Conservation (phyloP, 2,329 filamentous ascomycete species). For the Claviceps purpurea region DNA sequence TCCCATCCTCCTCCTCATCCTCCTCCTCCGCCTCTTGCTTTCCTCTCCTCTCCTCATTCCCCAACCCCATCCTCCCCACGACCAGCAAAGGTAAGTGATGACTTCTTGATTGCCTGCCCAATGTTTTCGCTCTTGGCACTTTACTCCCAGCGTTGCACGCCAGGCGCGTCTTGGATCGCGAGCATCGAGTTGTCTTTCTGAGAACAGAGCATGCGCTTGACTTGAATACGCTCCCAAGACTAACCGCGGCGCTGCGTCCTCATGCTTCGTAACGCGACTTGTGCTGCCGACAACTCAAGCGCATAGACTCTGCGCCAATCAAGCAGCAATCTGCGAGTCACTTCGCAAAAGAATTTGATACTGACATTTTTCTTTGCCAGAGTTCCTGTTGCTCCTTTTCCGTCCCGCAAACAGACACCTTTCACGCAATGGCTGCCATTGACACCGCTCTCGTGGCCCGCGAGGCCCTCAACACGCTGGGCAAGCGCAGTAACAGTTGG, state of each 20-base stretch:
- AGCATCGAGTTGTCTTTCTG: too few relatives aligned
- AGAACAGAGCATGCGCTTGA: too few relatives aligned
- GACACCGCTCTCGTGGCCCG: conserved; percentile 22
- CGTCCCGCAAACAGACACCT: not conserved
- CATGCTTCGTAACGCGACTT: not conserved
- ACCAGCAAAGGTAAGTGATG: conserved; percentile 7
- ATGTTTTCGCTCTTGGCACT: too few relatives aligned
- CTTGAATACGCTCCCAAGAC: too few relatives aligned
- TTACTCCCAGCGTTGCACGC: too few relatives aligned
- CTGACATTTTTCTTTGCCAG: not conserved
- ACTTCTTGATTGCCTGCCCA: not conserved
- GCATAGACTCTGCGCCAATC: not conserved
- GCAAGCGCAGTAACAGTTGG: conserved; percentile 26
- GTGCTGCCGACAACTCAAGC: not conserved
- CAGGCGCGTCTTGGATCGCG: too few relatives aligned
- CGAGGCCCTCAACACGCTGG: conserved; percentile 18
- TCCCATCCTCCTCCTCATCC: conserved; percentile 1
- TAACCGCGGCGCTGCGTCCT: not conserved
- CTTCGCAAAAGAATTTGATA: not conserved
- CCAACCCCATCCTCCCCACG: conserved; percentile 8
- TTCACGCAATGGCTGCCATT: conserved; percentile 27
- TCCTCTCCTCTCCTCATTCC: too few relatives aligned
- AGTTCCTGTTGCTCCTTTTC: not conserved
- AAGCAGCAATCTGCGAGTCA: not conserved
- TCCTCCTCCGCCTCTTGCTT: not conserved